Base-by-base conservation (phyloP, 371 early-diverging fungal species). In the Phascolomyces articulosus region DNA sequence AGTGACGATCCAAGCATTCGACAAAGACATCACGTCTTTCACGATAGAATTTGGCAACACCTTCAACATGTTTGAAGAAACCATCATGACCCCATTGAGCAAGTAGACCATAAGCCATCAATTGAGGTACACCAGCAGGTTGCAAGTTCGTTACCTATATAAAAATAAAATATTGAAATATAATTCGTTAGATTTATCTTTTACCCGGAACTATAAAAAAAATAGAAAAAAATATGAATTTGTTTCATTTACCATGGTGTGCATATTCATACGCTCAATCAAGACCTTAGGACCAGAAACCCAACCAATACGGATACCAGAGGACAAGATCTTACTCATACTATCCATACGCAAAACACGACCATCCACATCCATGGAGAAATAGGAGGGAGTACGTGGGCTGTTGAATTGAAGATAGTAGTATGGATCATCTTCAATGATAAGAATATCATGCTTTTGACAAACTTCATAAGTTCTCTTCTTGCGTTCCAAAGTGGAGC, bases 261-360 rank as follows among this genome's bases (percentile, higher is more conserved):
- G 88, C 27, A 93, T 73, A 31, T 88, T 83, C 58, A 94, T 90
- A n/a, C 87, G 76, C 20, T 90, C 82, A 29, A 93, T 73, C 15
- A 94, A 68, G 21, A 69, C 74, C 23, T 73, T 71, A 2, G 93
- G 94, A 4, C 93, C 94, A 40, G 91, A 88, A 2, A 84, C 80
- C 89, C 91, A 92, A 2, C 93, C 94, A n/a, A 93, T 62, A 59
- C 95, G 88, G 28, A 90, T 67, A 27, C 95, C 95, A 4, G 91
- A 84, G 0, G 91, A 88, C 55, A 94, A 54, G 24, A 93, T 85
- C 71, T 95, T 95, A 60, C 90, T 88, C 75, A 93, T 85, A 44
- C 90, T 90, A 64, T 95, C 95, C 59, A 91, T 90, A 4, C 95
- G 82, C n/a, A 95, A 71, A 0, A 95, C 94, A 29, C 94, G 85